Base-by-base conservation (phyloP, 805 yeast species). In the Dipodascus geniculatus region DNA sequence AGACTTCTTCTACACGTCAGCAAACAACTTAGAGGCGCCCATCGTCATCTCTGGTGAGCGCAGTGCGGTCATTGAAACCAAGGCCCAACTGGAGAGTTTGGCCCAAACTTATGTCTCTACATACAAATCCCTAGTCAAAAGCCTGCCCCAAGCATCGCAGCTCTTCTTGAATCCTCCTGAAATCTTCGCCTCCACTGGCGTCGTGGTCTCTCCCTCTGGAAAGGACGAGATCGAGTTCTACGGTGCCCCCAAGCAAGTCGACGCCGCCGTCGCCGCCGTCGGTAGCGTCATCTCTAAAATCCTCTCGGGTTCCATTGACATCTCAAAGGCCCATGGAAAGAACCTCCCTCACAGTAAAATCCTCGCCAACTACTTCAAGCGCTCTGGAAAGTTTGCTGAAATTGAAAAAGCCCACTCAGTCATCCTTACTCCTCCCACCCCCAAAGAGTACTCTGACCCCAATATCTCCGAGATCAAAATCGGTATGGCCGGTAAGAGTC, bases 301-400 rank as follows among this genome's bases (percentile, higher is more conserved):
- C 64, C 72, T 75, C 54, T 79, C 83, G 44, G 88, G 82, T 58
- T 70, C 80, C 35, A 74, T 93, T 63, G 96, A 89, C 62, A 82
- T 93, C 67, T 81, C 95, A 9, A 83, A 79, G 68, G 96, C 98
- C 28, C 97, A 93, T 67, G 86, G 88, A 63, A 87, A 85, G 58
- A 80, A 87, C 64, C 64, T 79, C 52, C 66, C 72, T 17, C 98
- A 93, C 63, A 96, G 96, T 8, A 79, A 80, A 57, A 77, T 81
- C 44, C 74, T 93, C 54, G 83, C 88, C 48, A 75, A 83, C 11
- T 86, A 75, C 66, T 83, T 93, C 50, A 56, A 53, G 8, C 57
- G 63, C 23, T 52, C 59, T 3, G 61, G 63, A 35, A 58, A 58
- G 65, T 50, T 67, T 50, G 65, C 68, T 61, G 63, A 72, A 59